Percentiles rank a stretch among this genome's conserved stretches.
Evolutionary conservation across 805 yeast genomes (phyloP).

Genomic region (Kuraishia ogatae): DNA sequence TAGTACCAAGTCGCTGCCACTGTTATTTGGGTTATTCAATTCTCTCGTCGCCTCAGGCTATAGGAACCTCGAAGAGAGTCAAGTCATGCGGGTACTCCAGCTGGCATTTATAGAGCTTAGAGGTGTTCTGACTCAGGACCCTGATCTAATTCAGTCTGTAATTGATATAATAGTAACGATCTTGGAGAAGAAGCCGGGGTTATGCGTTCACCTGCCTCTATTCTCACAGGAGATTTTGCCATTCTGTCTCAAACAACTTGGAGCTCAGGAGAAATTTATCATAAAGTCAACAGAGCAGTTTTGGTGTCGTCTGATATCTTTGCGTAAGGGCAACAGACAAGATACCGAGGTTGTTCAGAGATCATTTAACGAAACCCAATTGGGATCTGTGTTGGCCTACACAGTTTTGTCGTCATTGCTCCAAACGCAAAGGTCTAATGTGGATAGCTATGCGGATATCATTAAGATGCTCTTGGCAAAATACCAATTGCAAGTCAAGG

Average conservation of each 20-base stretch:
- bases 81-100: conserved; percentile 27
- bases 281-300: conserved; percentile 43
- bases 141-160: conserved; percentile 47
- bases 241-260: conserved; percentile 30
- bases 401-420: conserved; percentile 33
- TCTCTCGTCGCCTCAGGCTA: conserved; percentile 31
- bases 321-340: conserved; percentile 31
- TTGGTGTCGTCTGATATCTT: conserved; percentile 41
- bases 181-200: conserved; percentile 38
- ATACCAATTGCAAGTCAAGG: conserved; percentile 30
- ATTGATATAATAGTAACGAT: conserved; percentile 43
- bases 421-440: conserved; percentile 46
- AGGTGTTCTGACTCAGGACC: conserved; percentile 35
- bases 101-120: conserved; percentile 28
- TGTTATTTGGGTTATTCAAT: conserved; percentile 35
- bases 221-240: conserved; percentile 16
- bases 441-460: conserved; percentile 49
- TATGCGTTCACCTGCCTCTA: conserved; percentile 26
- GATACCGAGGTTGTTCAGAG: conserved; percentile 25
- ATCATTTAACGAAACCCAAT: conserved; percentile 19
- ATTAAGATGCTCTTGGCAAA: conserved; percentile 29
- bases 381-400: conserved; percentile 24
- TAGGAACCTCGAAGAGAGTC: conserved; percentile 19
- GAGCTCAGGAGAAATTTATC: conserved; percentile 45
- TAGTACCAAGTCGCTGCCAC: conserved; percentile 29